Conservation (phyloP, 192 early-diverging fungal genomes). For the Lunasporangiospora selenospora region DNA sequence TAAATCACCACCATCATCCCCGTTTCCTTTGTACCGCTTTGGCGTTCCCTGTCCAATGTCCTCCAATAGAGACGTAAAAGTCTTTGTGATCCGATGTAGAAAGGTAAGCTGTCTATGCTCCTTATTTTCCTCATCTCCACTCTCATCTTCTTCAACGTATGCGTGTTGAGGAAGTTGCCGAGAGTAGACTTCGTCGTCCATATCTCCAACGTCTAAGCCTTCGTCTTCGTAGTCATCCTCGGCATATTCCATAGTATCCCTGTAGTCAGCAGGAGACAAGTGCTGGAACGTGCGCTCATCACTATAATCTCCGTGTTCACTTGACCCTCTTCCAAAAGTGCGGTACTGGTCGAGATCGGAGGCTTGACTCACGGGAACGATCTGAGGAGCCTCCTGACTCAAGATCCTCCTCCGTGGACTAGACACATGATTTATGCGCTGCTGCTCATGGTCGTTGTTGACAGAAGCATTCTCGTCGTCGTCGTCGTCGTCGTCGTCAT, state of each 20-base stretch:
- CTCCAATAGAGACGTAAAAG: slow-evolving; percentile 22
- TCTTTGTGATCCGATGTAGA: slow-evolving; percentile 19
- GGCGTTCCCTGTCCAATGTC: slow-evolving; percentile 27
- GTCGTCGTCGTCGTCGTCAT: not conserved
- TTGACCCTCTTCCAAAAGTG: too few species aligned
- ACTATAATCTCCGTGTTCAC: too few species aligned
- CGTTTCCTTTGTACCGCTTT: not conserved
- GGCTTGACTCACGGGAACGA: not conserved
- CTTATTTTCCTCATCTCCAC: slow-evolving; percentile 5
- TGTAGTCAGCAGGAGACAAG: too few species aligned
- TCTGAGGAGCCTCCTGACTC: slow-evolving; percentile 1
- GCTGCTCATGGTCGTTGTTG: not conserved
- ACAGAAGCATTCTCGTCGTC: not conserved
- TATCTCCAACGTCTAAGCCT: slow-evolving; percentile 17
- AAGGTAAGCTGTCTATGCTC: slow-evolving; percentile 30
- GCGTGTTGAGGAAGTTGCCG: not conserved
- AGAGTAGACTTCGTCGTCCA: slow-evolving; percentile 20
- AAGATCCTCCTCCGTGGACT: not conserved
- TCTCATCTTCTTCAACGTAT: not conserved
- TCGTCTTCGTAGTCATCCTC: slow-evolving; percentile 15
- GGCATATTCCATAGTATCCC: not conserved
- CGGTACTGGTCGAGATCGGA: too few species aligned
- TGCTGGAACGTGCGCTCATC: too few species aligned
- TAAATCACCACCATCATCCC: slow-evolving; percentile 7
- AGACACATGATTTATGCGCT: too few species aligned